Conservation (phyloP, 2,329 filamentous ascomycete genomes). For the Botrytis sinoallii region DNA sequence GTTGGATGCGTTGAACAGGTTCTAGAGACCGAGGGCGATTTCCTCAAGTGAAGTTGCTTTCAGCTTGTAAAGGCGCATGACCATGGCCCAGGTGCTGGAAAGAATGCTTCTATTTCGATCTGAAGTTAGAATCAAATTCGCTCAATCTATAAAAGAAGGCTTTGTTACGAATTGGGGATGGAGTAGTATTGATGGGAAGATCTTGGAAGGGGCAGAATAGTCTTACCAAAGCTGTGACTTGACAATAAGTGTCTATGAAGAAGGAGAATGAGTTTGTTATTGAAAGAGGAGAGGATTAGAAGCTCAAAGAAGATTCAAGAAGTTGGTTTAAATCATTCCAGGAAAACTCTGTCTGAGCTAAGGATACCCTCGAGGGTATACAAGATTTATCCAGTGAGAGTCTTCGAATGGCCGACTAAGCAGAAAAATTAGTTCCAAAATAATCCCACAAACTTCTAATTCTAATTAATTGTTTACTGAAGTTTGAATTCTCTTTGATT, state of each 20-base stretch:
- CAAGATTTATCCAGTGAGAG: neutral
- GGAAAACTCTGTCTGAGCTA: neutral
- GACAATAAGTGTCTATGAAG: neutral
- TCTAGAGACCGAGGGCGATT: neutral
- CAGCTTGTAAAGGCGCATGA: neutral
- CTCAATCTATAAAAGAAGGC: neutral
- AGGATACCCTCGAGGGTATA: conserved; percentile 1
- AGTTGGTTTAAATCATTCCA: neutral
- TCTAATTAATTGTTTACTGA: neutral
- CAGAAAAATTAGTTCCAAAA: neutral
- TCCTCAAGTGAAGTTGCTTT: neutral
- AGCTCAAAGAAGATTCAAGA: neutral
- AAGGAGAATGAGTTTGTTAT: neutral
- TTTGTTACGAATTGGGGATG: neutral
- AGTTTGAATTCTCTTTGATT: neutral
- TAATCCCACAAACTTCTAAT: neutral
- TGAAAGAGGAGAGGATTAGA: neutral
- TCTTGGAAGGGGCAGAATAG: neutral
- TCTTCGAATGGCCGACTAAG: neutral
- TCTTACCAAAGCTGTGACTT: neutral
- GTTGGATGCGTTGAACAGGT: neutral
- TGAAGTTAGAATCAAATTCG: neutral
- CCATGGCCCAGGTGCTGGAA: neutral
- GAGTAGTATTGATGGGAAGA: neutral
- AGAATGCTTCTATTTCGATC: neutral